Conservation (phyloP, 2,329 filamentous ascomycete genomes). For the Magnaporthiopsis rhizophila region DNA sequence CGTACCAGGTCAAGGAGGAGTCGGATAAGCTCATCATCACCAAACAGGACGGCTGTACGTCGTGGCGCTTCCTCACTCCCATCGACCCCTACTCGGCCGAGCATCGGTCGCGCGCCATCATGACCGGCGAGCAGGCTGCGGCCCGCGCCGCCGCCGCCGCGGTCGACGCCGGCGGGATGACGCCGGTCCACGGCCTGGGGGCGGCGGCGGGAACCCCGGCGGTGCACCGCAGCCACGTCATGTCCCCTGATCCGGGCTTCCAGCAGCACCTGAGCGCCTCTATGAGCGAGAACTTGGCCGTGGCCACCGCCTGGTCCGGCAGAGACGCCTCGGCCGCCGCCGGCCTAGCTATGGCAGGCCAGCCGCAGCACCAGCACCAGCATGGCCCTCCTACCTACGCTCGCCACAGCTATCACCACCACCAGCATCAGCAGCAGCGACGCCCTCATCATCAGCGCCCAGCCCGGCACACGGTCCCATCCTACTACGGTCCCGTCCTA, state of each 20-base stretch:
- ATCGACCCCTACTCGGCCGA: constrained; percentile 52
- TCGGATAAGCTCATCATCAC: constrained; percentile 31
- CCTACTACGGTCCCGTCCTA: constrained; percentile 10
- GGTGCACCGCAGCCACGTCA: constrained; percentile 33
- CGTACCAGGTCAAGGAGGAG: constrained; percentile 25
- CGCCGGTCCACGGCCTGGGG: constrained; percentile 7
- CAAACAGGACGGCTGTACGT: constrained; percentile 42
- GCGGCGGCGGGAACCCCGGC: background rate
- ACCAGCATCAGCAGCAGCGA: constrained; percentile 9
- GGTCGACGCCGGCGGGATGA: constrained; percentile 4
- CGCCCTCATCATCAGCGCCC: background rate
- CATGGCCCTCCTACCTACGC: background rate
- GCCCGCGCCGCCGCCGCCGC: constrained; percentile 5
- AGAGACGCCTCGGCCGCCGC: constrained; percentile 2
- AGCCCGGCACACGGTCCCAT: background rate
- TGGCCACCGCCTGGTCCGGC: constrained; percentile 26
- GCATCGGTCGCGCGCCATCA: constrained; percentile 41
- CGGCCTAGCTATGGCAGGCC: background rate
- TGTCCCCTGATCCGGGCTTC: constrained; percentile 44
- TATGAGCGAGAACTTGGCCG: constrained; percentile 50
- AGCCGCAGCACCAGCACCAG: constrained; percentile 12
- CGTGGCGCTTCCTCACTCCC: constrained; percentile 55
- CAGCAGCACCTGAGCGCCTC: constrained; percentile 44
- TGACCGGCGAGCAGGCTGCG: constrained; percentile 18
- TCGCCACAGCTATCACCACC: constrained; percentile 8